Percentiles rank a stretch among this genome's conserved stretches.
These are phyloP conservation scores for Periconia digitata DNA, from an alignment of 2,329 filamentous ascomycete species.

Conservation along the genomic window DNA sequence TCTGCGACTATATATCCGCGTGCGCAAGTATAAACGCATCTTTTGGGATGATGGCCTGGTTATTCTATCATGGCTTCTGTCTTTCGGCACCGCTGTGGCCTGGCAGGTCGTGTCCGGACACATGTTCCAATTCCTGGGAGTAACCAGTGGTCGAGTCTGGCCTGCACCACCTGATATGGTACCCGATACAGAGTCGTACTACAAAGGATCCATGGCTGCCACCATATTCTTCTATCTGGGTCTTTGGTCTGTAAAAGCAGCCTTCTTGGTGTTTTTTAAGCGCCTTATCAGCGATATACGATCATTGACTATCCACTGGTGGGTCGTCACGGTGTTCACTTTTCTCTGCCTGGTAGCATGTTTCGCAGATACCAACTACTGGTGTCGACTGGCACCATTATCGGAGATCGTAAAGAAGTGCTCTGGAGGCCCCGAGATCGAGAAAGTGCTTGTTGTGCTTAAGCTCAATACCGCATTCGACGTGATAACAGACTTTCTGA, in stretches of 20 bases:
- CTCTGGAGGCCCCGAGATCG: not conserved
- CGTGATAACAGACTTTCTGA: slow-evolving; percentile 10
- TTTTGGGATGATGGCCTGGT: slow-evolving; percentile 3
- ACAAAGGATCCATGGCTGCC: not conserved
- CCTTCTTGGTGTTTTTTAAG: slow-evolving; percentile 6
- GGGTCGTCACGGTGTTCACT: not conserved
- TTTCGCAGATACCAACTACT: slow-evolving; percentile 1
- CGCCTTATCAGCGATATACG: not conserved
- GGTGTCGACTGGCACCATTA: not conserved
- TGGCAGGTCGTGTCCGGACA: not conserved
- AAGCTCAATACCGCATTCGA: slow-evolving; percentile 8
- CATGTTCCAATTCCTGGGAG: not conserved
- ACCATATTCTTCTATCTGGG: not conserved
- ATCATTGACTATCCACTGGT: slow-evolving; percentile 3
- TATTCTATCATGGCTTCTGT: slow-evolving; percentile 1
- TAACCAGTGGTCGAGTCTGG: not conserved
- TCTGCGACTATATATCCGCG: not conserved
- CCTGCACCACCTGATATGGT: not conserved
- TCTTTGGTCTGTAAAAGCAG: slow-evolving; percentile 6
- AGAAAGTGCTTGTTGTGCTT: not conserved
- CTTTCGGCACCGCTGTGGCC: not conserved
- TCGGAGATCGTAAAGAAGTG: not conserved
- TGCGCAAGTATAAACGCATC: not conserved
- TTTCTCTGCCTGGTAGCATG: not conserved
- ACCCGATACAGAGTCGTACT: not conserved